Conservation (phyloP, 306 rosid species). For the Lagenaria siceraria region DNA sequence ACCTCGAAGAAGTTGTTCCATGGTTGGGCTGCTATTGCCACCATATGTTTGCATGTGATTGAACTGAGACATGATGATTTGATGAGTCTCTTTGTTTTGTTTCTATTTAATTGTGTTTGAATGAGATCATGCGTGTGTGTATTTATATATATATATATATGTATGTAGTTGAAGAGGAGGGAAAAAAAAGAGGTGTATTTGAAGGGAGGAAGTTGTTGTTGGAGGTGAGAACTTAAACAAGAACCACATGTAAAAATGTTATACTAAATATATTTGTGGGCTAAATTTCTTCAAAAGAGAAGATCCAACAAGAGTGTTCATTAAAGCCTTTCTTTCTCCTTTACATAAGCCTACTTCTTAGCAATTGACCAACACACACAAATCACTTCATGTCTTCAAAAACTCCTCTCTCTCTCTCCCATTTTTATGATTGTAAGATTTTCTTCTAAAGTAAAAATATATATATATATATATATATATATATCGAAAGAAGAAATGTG, state of each 20-base stretch:
- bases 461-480: too few relatives aligned
- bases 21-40: conserved; percentile 22
- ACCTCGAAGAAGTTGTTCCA: conserved; percentile 76
- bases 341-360: not conserved
- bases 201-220: not conserved
- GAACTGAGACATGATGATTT: conserved; percentile 44
- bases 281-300: not conserved
- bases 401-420: not conserved
- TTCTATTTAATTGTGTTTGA: not conserved
- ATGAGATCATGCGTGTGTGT: not conserved
- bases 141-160: too few relatives aligned
- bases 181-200: not conserved
- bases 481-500: too few relatives aligned
- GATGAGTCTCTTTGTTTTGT: not conserved
- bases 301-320: not conserved
- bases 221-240: not conserved
- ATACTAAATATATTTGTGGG: conserved; percentile 9
- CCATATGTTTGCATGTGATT: conserved; percentile 31
- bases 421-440: too few relatives aligned
- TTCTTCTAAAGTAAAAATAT: too few relatives aligned
- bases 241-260: not conserved
- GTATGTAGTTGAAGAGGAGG: not conserved
- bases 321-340: conserved; percentile 6
- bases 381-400: not conserved
- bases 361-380: conserved; percentile 1